Evolutionary conservation across 1,139 yeast genomes (phyloP), one percentile per base, ranked within the genome.

Genomic region (Hyphopichia khmerensis): DNA sequence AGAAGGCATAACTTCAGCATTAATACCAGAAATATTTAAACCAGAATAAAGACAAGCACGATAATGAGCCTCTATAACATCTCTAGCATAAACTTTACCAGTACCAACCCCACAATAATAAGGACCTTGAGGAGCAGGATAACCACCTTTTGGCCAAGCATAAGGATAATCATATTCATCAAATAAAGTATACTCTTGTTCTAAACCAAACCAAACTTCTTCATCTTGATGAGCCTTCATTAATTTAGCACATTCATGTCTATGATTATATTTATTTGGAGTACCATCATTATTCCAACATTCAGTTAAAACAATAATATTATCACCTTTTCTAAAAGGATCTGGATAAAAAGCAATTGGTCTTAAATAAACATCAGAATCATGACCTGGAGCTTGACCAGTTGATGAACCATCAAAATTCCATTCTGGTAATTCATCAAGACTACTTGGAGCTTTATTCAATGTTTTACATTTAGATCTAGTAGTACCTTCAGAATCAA

Each of bases 31-130:
- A 56, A 91, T 84, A 64, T 79, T 75, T 56, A 93, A 69, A 63
- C 97, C 98, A 51, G 98, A 83, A 67, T 87, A 86, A 52, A 93
- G 79, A 77, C 97, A 90, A 51, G 99, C 99, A 71, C 95, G 84
- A 86, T 93, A 93, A 77, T 93, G 99, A 48, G 99, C 98, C 78
- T 93, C 99, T 59, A 93, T 91, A 46, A 93, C 90, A 65, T 93
- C 99, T 77, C 99, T 85, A 62, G 98, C 96, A 69, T 85, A 88
- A 50, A 93, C 99, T 77, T 89, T 91, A 64, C 98, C 97, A 60
- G 97, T 82, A 75, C 99, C 99, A 53, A 93, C 99, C 83, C 99
- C 99, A 79, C 99, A 93, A 84, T 93, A 93, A 86, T 91, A 93
- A 49, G 99, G 99, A 56, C 99, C 99, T 77, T 93, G 99, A 53